These are phyloP conservation scores for Silybum marianum DNA, from an alignment of 129 eudicot genomes.

Conservation along the genomic window DNA sequence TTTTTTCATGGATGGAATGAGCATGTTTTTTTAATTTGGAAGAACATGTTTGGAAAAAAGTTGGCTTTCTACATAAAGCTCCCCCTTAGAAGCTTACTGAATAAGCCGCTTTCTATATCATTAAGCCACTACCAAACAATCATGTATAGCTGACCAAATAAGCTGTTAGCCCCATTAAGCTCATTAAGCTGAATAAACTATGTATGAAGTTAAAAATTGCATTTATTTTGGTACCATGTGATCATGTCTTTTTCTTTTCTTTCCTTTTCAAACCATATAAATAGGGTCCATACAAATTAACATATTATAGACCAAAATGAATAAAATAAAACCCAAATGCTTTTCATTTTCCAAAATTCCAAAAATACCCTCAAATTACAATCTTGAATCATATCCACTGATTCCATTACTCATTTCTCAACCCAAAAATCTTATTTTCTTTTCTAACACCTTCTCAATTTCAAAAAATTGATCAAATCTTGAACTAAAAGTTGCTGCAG, in stretches of 20 bases:
- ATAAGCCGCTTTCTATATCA: too few species aligned
- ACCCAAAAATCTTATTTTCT: neutral
- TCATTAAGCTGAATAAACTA: neutral
- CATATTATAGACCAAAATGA: neutral
- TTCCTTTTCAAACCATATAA: neutral
- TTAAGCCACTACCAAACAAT: too few species aligned
- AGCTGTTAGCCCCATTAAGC: too few species aligned
- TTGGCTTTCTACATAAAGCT: too few species aligned
- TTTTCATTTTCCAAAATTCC: neutral
- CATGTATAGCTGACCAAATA: too few species aligned
- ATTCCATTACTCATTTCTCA: conserved; percentile 17
- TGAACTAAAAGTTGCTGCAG: conserved; percentile 30
- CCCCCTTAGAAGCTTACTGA: too few species aligned
- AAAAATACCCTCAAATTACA: conserved; percentile 11
- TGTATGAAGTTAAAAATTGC: neutral
- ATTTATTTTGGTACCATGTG: neutral
- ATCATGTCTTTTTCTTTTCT: neutral
- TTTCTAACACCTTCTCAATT: conserved; percentile 1
- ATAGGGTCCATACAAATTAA: neutral
- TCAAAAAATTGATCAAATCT: conserved; percentile 13
- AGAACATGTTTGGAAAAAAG: too few species aligned
- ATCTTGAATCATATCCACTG: neutral
- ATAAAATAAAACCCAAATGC: neutral
- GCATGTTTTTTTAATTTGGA: too few species aligned
- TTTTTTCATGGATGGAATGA: too few species aligned